Evolutionary conservation across 139 green algal species (phyloP), one percentile per base, ranked within the genome.

Genomic region (Chlorella sp.): DNA sequence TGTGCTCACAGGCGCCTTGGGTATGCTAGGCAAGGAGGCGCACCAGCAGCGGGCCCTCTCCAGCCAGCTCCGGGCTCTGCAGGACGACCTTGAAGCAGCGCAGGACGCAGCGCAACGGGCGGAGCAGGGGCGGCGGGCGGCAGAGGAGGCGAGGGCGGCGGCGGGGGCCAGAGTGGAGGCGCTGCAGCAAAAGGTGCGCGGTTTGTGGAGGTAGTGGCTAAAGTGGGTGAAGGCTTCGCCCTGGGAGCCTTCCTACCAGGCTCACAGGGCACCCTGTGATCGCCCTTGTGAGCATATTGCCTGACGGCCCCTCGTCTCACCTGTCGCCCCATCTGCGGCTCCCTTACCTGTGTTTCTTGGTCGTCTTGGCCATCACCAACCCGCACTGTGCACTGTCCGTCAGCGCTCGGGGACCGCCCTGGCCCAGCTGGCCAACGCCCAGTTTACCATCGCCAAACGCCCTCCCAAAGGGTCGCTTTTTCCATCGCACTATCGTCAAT

Each of bases 21-120:
- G 49, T 42, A 73, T 78, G 64, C 65, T 78, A 14, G 73, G 73
- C 5, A 51, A n/a, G 23, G 73, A 78, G 34, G 50, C 64, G 23
- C 23, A 62, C 6, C 31, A 42, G 2, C 23, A 62, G 1, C 30
- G 73, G 2, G 32, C 50, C 1, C 24, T 50, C 1, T n/a, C 23
- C 1, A 3, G n/a, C 2, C 73, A 78, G 50, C 73, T 78, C 24
- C 33, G 49, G 55, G 24, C 55, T 10, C 4, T 30, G 22, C 55
- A 31, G 22, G 14, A 64, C 14, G 20, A 64, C 14, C 55, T 64
- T 10, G 55, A 27, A 20, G 22, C 55, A 64, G 55, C 24, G 42
- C 42, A 55, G 42, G 42, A 55, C 42, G 42, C 42, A 17, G 42
- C 10, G 42, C 42, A 17, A 17, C 42, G 42, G 42, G 42, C 10